Conservation (phyloP, 2,329 filamentous ascomycete species). For the Hypoxylon sp. region DNA sequence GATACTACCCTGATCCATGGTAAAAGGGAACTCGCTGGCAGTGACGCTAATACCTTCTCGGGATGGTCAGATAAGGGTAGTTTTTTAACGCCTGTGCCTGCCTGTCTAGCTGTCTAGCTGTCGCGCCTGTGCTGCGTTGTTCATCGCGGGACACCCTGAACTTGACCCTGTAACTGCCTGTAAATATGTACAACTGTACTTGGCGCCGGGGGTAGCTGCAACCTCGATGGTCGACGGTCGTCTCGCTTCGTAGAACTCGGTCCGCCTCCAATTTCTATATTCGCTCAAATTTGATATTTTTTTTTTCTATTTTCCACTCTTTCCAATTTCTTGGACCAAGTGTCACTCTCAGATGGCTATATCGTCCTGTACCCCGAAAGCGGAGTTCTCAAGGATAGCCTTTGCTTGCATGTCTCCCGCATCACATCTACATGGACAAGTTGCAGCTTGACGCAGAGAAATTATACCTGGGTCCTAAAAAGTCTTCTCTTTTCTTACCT, state of each 20-base stretch:
- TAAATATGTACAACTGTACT: conserved; percentile 33
- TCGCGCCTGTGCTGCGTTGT: conserved; percentile 38
- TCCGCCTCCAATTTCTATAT: conserved; percentile 47
- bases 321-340: conserved; percentile 18
- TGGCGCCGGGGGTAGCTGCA: conserved; percentile 33
- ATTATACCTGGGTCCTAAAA: conserved; percentile 34
- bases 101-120: conserved; percentile 3
- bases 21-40: conserved; percentile 35
- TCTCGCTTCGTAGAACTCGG: conserved; percentile 34
- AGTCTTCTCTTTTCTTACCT: not conserved
- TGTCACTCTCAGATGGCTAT: conserved; percentile 39
- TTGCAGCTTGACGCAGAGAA: conserved; percentile 33
- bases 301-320: conserved; percentile 12
- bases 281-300: conserved; percentile 41
- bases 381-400: conserved; percentile 43
- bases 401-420: conserved; percentile 45
- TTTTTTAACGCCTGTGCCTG: conserved; percentile 32
- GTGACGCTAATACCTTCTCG: conserved; percentile 29
- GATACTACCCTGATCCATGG: conserved; percentile 39
- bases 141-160: conserved; percentile 26
- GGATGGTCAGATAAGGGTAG: conserved; percentile 25
- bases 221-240: conserved; percentile 32
- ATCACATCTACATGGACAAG: conserved; percentile 35
- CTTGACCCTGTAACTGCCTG: conserved; percentile 15
- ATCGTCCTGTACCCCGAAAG: conserved; percentile 41